A percentile compares a stretch with the other conserved stretches of the same genome.
Conservation (phyloP, 768 basidiomycete genomes). For the Termitomyces eurrhizus region DNA sequence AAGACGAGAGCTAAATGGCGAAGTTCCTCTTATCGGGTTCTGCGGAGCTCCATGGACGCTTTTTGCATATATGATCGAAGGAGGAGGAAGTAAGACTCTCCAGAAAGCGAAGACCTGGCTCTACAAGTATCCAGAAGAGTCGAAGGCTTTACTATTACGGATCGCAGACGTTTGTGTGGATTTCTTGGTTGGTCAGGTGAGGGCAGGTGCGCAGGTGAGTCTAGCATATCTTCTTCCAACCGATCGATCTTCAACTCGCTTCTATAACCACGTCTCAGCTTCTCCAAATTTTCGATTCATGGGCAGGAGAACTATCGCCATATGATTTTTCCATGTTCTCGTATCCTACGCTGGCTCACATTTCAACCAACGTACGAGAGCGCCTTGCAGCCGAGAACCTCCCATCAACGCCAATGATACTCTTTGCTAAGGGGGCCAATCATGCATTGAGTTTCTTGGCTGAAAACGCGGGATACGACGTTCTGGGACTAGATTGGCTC, state of each 20-base stretch:
- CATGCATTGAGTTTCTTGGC: constrained; percentile 60
- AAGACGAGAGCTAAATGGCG: constrained; percentile 72
- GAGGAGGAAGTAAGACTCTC: constrained; percentile 87
- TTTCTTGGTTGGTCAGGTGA: constrained; percentile 87
- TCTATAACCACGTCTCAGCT: constrained; percentile 46
- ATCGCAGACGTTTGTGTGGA: constrained; percentile 91
- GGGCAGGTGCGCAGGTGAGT: constrained; percentile 92
- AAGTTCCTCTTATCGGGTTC: constrained; percentile 96
- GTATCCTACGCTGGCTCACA: constrained; percentile 71
- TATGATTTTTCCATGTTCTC: constrained; percentile 84
- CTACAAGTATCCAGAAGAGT: constrained; percentile 84
- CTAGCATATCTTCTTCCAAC: background rate
- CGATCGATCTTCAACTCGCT: background rate
- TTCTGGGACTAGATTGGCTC: constrained; percentile 90
- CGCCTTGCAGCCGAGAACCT: constrained; percentile 52
- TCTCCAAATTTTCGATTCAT: constrained; percentile 96
- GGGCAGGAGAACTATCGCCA: constrained; percentile 89
- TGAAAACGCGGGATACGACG: constrained; percentile 72
- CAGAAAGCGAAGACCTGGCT: constrained; percentile 94
- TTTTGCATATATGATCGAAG: constrained; percentile 98
- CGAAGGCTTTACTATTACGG: constrained; percentile 67
- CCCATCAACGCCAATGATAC: constrained; percentile 71
- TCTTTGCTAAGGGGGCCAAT: constrained; percentile 95
- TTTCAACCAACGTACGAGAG: constrained; percentile 63
- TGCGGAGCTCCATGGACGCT: constrained; percentile 98